Conservation (phyloP, 2,329 filamentous ascomycete genomes). For the Furcasterigmium furcatum region DNA sequence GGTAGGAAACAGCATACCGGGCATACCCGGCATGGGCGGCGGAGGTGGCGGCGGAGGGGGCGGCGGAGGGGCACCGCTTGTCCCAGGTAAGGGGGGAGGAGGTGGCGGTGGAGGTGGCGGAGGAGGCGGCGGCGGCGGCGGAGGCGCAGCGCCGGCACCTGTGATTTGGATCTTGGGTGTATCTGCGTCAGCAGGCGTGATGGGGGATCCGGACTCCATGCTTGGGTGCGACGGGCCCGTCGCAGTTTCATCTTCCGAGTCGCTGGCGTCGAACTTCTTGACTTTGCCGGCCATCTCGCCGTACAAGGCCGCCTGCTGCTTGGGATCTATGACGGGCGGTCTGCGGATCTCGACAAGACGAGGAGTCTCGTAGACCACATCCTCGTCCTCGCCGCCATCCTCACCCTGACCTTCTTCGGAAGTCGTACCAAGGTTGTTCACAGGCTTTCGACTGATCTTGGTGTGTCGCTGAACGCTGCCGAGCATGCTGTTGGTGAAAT, state of each 20-base stretch:
- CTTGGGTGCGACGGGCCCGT: conserved; percentile 75
- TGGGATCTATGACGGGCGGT: conserved; percentile 65
- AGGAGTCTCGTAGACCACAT: conserved; percentile 72
- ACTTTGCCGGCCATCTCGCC: conserved; percentile 74
- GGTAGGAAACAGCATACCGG: conserved; percentile 23
- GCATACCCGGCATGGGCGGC: conserved; percentile 36
- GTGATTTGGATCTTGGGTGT: conserved; percentile 59
- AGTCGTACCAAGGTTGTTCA: conserved; percentile 33
- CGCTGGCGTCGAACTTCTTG: conserved; percentile 68
- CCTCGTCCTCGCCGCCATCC: conserved; percentile 55
- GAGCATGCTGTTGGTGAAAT: conserved; percentile 71
- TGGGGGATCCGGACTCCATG: conserved; percentile 66
- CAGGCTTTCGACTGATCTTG: conserved; percentile 52
- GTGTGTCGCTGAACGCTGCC: conserved; percentile 66
- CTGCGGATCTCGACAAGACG: conserved; percentile 75
- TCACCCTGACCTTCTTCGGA: conserved; percentile 45
- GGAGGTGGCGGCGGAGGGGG: conserved; percentile 46
- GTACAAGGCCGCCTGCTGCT: conserved; percentile 63
- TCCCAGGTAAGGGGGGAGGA: conserved; percentile 45
- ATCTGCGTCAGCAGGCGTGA: conserved; percentile 60
- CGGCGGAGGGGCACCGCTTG: conserved; percentile 37
- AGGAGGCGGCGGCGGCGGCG: conserved; percentile 34
- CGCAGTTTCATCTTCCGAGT: conserved; percentile 69
- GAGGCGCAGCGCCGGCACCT: conserved; percentile 29
- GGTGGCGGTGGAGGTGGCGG: conserved; percentile 44